These are phyloP conservation scores for Phytopythium boreale DNA, from an alignment of 352 stramenopile genomes.

Conservation along the genomic window DNA sequence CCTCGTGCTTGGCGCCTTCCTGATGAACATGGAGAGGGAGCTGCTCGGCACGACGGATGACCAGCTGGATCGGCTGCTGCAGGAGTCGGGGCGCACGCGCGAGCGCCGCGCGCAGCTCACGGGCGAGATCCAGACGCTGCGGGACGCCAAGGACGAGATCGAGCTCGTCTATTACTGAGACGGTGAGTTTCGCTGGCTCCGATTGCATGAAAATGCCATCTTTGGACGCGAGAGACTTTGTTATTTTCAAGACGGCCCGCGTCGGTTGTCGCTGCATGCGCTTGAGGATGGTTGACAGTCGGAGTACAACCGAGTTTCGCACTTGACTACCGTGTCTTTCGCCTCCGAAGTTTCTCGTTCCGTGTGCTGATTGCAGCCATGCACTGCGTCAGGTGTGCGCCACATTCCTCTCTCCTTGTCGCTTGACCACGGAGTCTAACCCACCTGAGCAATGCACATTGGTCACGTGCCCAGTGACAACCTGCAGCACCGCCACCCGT, in stretches of 20 bases:
- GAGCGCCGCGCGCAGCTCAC: constrained; percentile 19
- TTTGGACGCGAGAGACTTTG: neutral
- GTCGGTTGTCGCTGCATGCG: neutral
- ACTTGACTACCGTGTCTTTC: neutral
- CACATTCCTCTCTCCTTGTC: neutral
- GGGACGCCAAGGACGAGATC: constrained; percentile 30
- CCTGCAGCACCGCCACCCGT: constrained; percentile 56
- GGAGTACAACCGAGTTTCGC: too few relatives aligned
- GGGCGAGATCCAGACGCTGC: constrained; percentile 25
- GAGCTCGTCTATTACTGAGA: constrained; percentile 22
- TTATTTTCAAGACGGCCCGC: neutral
- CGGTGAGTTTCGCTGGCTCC: too few relatives aligned
- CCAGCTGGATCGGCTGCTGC: constrained; percentile 27
- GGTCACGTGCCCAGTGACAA: constrained; percentile 36
- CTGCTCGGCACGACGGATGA: constrained; percentile 34
- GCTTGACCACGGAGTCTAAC: neutral
- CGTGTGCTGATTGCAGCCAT: constrained; percentile 13
- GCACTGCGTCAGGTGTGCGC: constrained; percentile 56
- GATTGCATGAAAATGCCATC: neutral
- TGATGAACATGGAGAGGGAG: constrained; percentile 20
- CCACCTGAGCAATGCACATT: neutral
- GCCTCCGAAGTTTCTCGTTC: neutral
- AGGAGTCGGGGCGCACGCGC: constrained; percentile 27
- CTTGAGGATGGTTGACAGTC: neutral
- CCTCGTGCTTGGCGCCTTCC: constrained; percentile 26